Evolutionary conservation across 2,329 filamentous ascomycete species (phyloP).

Genomic region (Colletotrichum liaoningense): DNA sequence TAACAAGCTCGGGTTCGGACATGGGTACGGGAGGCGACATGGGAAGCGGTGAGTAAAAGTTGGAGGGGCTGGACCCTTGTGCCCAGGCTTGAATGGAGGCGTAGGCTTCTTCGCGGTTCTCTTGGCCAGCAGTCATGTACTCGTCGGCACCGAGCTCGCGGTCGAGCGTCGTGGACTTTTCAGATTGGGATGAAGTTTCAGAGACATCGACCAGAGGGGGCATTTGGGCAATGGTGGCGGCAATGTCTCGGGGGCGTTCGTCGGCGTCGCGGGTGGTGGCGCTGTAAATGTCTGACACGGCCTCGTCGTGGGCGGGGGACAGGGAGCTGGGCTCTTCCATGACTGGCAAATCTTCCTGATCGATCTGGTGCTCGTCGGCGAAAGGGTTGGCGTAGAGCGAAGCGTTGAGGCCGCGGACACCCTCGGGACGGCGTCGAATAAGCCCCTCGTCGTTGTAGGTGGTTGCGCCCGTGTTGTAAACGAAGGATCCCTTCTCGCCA

Average conservation of each 20-base stretch:
- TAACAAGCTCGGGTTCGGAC: constrained; percentile 64
- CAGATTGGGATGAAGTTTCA: constrained; percentile 28
- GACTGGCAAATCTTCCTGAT: constrained; percentile 54
- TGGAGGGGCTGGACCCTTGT: constrained; percentile 59
- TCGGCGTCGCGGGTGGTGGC: constrained; percentile 59
- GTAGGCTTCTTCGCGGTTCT: constrained; percentile 60
- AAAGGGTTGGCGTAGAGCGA: constrained; percentile 70
- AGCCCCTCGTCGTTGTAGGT: constrained; percentile 56
- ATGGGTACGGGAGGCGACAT: constrained; percentile 60
- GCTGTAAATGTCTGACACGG: constrained; percentile 67
- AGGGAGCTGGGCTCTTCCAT: constrained; percentile 51
- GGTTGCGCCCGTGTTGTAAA: constrained; percentile 69
- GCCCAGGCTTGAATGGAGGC: constrained; percentile 75
- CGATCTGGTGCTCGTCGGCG: constrained; percentile 66
- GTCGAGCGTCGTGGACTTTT: constrained; percentile 36
- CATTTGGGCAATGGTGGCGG: constrained; percentile 39
- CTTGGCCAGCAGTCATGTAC: constrained; percentile 64
- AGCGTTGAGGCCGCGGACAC: constrained; percentile 57
- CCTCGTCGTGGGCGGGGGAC: constrained; percentile 58
- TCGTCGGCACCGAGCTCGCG: constrained; percentile 56
- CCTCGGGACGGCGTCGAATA: constrained; percentile 60
- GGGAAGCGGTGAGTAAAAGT: constrained; percentile 71
- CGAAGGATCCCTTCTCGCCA: constrained; percentile 66
- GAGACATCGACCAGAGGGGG: constrained; percentile 49
- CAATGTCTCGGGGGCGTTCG: constrained; percentile 35